Evolutionary conservation across 345 rosid species (phyloP), one percentile per base, ranked within the genome.

Genomic region (Acer saccharum): DNA sequence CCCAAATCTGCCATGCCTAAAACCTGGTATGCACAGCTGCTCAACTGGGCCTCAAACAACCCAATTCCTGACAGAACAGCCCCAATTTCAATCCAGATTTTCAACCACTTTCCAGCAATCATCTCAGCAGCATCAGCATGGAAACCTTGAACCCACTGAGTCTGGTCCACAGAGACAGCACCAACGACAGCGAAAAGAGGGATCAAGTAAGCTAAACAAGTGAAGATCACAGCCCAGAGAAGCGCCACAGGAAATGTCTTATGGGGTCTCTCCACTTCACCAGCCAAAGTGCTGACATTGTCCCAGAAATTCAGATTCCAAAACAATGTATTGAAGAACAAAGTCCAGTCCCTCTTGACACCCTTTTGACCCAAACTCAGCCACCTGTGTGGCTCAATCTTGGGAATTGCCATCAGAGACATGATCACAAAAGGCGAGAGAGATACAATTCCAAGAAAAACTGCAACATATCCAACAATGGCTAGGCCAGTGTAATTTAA

Each of bases 291-390:
- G 29, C 91, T 88, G 17, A 87, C 93, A 69, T 75, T 88, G 75
- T 89, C 96, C 92, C 91, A 91, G 50, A 86, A 91, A 71, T 91
- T 90, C 82, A 90, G 75, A 81, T 91, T 91, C 92, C 96, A 91
- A 32, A 91, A 91, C n/a, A 90, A 84, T 44, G 90, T 91, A 43
- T 91, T 91, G 87, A 88, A 88, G 76, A 75, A 91, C 74, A 90
- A 79, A 12, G 78, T 85, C 96, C 96, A 91, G 65, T 91, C 88
- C 68, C 85, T 89, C 43, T 86, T 73, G 32, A 87, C 87, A 6
- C 87, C 91, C 50, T 76, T 85, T 57, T 89, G 84, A 11, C 92
- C 92, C 13, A 81, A 72, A 79, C 87, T 89, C 20, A 86, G n/a
- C 96, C 96, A 91, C 65, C 91, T 84, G 2, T 50, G 66, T 0